Base-by-base conservation (phyloP, 108 stramenopile species). In the Fragilariopsis cylindrus region DNA sequence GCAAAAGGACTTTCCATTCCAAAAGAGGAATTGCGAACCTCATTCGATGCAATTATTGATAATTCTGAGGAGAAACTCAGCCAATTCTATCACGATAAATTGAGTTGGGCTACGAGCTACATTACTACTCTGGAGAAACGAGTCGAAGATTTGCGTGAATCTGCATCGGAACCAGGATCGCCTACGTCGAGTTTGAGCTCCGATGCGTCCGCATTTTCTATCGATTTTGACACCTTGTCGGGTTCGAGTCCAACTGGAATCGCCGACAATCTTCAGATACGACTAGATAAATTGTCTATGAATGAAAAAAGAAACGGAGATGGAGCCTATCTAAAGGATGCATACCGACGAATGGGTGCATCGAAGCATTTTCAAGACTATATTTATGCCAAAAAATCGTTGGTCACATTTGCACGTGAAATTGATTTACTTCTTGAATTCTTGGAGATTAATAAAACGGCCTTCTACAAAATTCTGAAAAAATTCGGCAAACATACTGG, bases 391-490 rank as follows among this genome's bases (percentile, higher is more conserved):
- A 82, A 83, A 62, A 84, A 88, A 62, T 82, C 81, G 12, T 48
- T 88, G 48, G 54, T 76, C 56, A 80, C 81, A 19, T 78, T 90
- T 60, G 69, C 71, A 39, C 73, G 76, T 48, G 75, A 82, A 44
- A 42, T 85, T 4, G 67, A 68, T 40, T 44, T 68, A 4, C 65
- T 87, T 48, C 72, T 86, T 44, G 80, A 88, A 42, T 86, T 91
- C 74, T 48, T 88, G 48, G 77, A 80, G 5, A 62, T 91, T 65
- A 88, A 87, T 75, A 74, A 76, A 43, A 88, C 86, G 13, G 90
- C 87, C 7, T 82, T 87, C 43, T 65, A 79, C 66, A 90, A 90
- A 62, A 90, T 90, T 57, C 71, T 87, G 21, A 91, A 88, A 65
- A 88, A 88, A 65, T 84, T 75, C 67, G 87, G 88, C 79, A 89